Evolutionary conservation across 495 filamentous ascomycete species (phyloP).

Genomic region (Parmelia sp.): DNA sequence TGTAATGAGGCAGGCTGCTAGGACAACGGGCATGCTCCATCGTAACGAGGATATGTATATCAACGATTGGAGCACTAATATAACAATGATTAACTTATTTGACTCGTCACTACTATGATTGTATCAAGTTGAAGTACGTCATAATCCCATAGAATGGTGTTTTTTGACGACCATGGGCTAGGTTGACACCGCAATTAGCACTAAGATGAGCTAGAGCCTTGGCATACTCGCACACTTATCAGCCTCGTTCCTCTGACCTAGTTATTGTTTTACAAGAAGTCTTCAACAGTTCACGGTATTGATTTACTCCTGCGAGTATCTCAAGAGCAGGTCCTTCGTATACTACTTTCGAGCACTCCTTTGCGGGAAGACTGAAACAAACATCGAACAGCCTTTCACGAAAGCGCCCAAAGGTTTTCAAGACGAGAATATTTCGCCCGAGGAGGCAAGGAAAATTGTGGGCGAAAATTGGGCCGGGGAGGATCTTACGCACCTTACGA

Average conservation of each 20-base stretch:
- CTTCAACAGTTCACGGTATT: slow-evolving; percentile 75
- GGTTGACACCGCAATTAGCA: too few species aligned
- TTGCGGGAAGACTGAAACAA: background rate
- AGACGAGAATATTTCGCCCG: background rate
- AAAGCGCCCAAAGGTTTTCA: background rate
- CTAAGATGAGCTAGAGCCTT: too few species aligned
- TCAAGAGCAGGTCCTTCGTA: background rate
- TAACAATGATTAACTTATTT: too few species aligned
- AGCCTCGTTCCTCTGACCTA: too few species aligned
- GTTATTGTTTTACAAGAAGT: slow-evolving; percentile 43
- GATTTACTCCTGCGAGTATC: background rate
- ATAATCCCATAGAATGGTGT: too few species aligned
- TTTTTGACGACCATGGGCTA: too few species aligned
- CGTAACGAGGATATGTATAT: too few species aligned
- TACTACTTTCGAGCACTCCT: background rate
- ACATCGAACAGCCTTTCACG: background rate
- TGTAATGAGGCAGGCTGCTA: background rate
- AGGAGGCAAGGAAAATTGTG: background rate
- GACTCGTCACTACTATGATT: too few species aligned
- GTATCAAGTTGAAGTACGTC: too few species aligned
- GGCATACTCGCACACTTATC: too few species aligned
- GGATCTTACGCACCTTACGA: background rate
- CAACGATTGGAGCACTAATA: too few species aligned
- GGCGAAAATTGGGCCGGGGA: background rate
- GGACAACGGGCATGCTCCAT: background rate